Percentiles rank a stretch among this genome's conserved stretches.
Conservation (phyloP, 2,329 filamentous ascomycete species). For the Pseudogymnoascus sp. region DNA sequence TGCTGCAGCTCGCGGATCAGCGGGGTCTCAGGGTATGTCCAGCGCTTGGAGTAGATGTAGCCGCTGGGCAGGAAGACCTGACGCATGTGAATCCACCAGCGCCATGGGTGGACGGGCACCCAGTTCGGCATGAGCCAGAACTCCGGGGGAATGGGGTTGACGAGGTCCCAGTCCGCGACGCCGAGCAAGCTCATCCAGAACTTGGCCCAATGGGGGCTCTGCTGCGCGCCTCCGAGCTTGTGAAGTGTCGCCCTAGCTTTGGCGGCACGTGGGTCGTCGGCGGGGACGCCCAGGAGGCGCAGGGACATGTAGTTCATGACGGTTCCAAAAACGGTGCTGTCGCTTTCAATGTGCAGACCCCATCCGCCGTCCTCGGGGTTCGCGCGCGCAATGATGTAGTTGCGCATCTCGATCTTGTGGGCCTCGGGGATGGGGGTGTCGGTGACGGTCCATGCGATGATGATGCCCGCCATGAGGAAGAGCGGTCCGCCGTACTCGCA, state of each 20-base stretch:
- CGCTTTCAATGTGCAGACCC: conserved; percentile 91
- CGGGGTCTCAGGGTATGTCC: conserved; percentile 67
- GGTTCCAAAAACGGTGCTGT: conserved; percentile 87
- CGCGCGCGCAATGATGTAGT: conserved; percentile 81
- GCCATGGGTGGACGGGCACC: conserved; percentile 82
- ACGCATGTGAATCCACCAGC: conserved; percentile 99
- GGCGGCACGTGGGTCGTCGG: conserved; percentile 76
- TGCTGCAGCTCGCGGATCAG: conserved; percentile 64
- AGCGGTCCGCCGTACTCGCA: conserved; percentile 97
- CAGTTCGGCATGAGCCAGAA: conserved; percentile 89
- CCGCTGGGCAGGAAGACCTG: conserved; percentile 91
- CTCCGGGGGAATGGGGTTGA: conserved; percentile 90
- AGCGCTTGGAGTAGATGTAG: conserved; percentile 77
- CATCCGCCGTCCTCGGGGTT: conserved; percentile 88
- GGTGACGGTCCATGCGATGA: conserved; percentile 82
- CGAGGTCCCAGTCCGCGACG: conserved; percentile 79
- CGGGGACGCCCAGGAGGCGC: conserved; percentile 71
- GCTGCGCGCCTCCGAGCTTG: conserved; percentile 73
- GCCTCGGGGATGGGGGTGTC: conserved; percentile 75
- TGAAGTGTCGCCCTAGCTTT: conserved; percentile 78
- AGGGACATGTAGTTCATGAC: conserved; percentile 78
- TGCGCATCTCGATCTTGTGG: conserved; percentile 79
- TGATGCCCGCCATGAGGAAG: conserved; percentile 82
- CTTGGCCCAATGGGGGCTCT: conserved; percentile 92
- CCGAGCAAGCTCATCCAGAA: conserved; percentile 86